phyloP scores from a whole-genome alignment of 179 eudicot genomes.

The Monotropa hypopitys region DNA sequence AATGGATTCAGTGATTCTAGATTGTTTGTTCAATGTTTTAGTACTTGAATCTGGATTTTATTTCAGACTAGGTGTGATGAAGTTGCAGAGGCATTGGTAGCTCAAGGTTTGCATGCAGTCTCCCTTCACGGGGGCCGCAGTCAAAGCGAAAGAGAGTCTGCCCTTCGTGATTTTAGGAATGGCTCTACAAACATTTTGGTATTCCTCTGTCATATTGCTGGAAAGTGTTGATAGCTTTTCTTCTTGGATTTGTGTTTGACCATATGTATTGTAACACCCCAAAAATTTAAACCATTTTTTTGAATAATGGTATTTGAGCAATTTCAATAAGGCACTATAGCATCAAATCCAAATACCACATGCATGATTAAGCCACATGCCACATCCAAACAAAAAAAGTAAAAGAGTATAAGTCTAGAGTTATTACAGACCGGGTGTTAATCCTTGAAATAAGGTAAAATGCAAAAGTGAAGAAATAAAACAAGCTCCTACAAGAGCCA shows the following conservation, averaged over 20 bases:
- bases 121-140: constrained; percentile 52
- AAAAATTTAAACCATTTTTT: no score
- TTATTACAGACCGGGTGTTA: no score
- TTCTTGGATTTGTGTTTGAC: background rate
- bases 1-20: background rate
- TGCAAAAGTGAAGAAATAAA: no score
- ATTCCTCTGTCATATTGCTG: constrained; percentile 7
- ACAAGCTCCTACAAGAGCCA: no score
- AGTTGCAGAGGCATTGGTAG: constrained; percentile 44
- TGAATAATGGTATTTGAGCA: no score
- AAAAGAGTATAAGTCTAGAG: no score
- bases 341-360: no score
- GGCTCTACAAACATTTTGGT: constrained; percentile 43
- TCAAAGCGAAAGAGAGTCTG: constrained; percentile 49
- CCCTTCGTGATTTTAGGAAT: constrained; percentile 38
- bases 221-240: background rate
- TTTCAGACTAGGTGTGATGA: constrained; percentile 51
- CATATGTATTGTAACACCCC: background rate
- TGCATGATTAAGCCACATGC: no score
- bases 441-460: no score
- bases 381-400: no score
- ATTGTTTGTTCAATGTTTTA: constrained; percentile 6
- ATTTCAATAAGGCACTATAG: no score
- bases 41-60: constrained; percentile 2
- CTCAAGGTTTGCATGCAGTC: constrained; percentile 43